Evolutionary conservation across 2,329 filamentous ascomycete genomes (phyloP), one percentile per base, ranked within the genome.

Genomic region (Penicillium occitanis): DNA sequence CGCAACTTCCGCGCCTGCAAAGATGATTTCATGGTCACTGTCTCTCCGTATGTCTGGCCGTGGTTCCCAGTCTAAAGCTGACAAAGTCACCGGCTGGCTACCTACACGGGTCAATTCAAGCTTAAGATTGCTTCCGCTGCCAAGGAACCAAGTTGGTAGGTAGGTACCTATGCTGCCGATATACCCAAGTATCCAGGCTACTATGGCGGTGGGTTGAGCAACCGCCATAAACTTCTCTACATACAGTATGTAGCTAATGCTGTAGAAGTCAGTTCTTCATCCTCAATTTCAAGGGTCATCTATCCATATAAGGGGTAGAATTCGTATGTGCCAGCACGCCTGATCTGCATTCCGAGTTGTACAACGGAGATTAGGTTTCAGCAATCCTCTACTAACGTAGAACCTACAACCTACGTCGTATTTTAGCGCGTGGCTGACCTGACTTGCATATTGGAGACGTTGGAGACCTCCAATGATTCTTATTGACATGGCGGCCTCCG

Each of bases 1-100:
- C 61, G 61, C 22, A 63, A 57, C 50, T 63, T 63, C 30, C 44
- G n/a, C 3, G 44, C 8, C 22, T 48, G 44, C 44, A 48, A 48
- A 48, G 44, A 48, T 17, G 44, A 48, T 48, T 48, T 48, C 44
- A 48, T 48, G 44, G 8, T n/a, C 44, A 25, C 44, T 48, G 10
- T 22, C 19, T 25, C 19, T 48, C 19, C 3, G 8, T 48, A 25
- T 22, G 10, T 48, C 44, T 22, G 7, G 19, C 44, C 17, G n/a
- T 22, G 8, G 10, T 22, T n/a, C 44, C 19, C 19, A 25, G 44
- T n/a, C 44, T 13, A 25, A n/a, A 22, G 44, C 19, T 22, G 44
- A n/a, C 44, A 48, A 44, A 44, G 44, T 48, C 44, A 2, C 44
- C 8, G 11, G 44, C n/a, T 48, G 19, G 28, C 28, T 48, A 19